Base-by-base conservation (phyloP, 352 stramenopile genomes). In the Globisporangium rhizosaccharum region DNA sequence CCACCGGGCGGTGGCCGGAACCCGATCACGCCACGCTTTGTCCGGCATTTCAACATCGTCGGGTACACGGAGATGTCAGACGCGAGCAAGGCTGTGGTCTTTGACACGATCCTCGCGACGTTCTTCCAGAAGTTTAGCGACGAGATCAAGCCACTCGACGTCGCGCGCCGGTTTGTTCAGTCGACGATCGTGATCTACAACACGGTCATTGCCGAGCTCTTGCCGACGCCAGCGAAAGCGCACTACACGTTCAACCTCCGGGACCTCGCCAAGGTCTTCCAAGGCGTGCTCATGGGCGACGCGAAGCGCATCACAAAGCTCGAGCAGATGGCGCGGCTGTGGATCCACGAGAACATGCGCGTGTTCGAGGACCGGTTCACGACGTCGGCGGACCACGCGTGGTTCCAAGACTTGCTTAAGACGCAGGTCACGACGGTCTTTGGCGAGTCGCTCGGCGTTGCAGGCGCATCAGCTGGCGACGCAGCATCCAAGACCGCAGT, bases 181-280 rank as follows among this genome's bases (percentile, higher is more conserved):
- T 71, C 82, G 18, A 87, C 81, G 0, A 90, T 94, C 44, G 61
- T 75, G 20, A 87, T 96, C 30, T 96, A 96, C 69, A 93, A 94
- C 51, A 92, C 82, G 0, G 80, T 96, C 7, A 91, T 88, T 48
- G 66, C 71, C 0, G 83, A 96, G 56, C 57, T 96, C 11, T 58
- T 96, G 4, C 86, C 86, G 1, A 96, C 86, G 15, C 86, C 86
- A 25, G 77, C 85, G 11, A 94, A 94, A 55, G 87, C 82, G 8
- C 86, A 96, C 50, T 94, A 96, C 61, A 93, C 85, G 12, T 96
- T 96, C 68, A 96, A 96, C 50, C 60, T 96, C 44, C 82, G 86
- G n/a, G 86, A 96, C 63, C 73, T 96, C 0, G 86, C 86, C 15
- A 96, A 96, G 49, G 85, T 96, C 18, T 89, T 96, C 50, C 86